Conservation (phyloP, 805 yeast species). For the Yarrowia sp. region DNA sequence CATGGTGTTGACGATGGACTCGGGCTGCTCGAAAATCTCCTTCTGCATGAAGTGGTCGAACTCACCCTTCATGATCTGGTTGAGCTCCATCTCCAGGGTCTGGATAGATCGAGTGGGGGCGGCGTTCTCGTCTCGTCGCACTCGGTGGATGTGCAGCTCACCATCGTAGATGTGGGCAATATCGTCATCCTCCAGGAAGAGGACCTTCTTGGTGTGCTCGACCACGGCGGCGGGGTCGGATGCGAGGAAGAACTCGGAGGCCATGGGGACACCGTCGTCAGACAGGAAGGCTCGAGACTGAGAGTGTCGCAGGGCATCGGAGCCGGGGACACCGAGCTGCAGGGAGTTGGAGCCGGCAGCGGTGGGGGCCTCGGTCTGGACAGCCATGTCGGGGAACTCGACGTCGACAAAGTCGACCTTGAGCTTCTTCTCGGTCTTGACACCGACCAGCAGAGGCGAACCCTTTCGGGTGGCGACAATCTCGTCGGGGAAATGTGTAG, state of each 20-base stretch:
- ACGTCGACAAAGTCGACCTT: conserved; percentile 98
- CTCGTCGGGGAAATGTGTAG: conserved; percentile 92
- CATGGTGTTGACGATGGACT: conserved; percentile 97
- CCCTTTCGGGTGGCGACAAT: conserved; percentile 97
- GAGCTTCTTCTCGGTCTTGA: conserved; percentile 91
- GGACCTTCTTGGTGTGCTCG: conserved; percentile 95
- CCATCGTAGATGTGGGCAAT: conserved; percentile 98
- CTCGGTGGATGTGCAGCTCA: conserved; percentile 97
- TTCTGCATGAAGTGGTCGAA: conserved; percentile 97
- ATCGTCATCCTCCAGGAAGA: conserved; percentile 96
- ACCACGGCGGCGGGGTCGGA: conserved; percentile 97
- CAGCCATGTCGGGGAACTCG: conserved; percentile 77
- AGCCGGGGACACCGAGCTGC: conserved; percentile 62
- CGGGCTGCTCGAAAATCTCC: conserved; percentile 98
- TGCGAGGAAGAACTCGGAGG: conserved; percentile 93
- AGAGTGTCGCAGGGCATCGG: conserved; percentile 77
- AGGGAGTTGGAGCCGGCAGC: conserved; percentile 42
- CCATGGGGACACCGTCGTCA: conserved; percentile 90
- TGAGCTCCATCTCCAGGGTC: conserved; percentile 94
- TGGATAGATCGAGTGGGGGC: conserved; percentile 96
- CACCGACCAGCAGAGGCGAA: conserved; percentile 96
- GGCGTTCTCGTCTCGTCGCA: conserved; percentile 78
- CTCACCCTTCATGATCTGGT: conserved; percentile 97
- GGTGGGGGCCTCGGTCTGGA: conserved; percentile 39
- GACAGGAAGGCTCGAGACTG: conserved; percentile 96